Percentiles rank a stretch among this genome's conserved stretches.
Evolutionary conservation across 441 rosid genomes (phyloP).

Genomic region (Euphorbia celastroides): DNA sequence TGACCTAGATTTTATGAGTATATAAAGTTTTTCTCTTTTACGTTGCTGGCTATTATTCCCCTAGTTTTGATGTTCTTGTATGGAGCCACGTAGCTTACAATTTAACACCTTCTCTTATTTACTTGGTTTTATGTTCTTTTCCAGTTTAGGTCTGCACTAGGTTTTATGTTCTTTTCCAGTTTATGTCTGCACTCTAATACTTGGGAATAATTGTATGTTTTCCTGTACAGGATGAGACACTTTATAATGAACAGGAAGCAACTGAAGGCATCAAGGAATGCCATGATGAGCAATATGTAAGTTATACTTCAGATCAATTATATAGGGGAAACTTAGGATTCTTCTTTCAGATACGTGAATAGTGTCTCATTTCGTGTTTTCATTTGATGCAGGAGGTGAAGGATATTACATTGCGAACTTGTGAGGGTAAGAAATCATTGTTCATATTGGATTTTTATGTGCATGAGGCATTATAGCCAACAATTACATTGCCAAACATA

Average conservation of each 20-base stretch:
- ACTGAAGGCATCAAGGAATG: constrained; percentile 24
- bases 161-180: background rate
- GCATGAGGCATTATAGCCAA: too few species aligned
- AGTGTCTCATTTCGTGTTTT: constrained; percentile 7
- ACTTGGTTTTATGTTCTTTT: background rate
- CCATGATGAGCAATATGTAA: constrained; percentile 37
- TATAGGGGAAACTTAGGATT: constrained; percentile 10
- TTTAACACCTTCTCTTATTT: constrained; percentile 2
- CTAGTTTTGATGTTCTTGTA: background rate
- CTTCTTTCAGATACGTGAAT: constrained; percentile 2
- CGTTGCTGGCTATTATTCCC: background rate
- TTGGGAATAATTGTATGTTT: constrained; percentile 9
- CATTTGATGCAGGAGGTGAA: constrained; percentile 31
- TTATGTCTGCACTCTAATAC: background rate
- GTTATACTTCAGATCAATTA: constrained; percentile 16
- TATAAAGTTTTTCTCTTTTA: background rate
- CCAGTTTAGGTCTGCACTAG: background rate
- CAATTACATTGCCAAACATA: background rate
- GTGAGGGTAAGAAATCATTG: constrained; percentile 33
- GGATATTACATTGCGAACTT: constrained; percentile 26
- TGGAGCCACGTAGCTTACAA: background rate
- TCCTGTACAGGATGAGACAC: constrained; percentile 50
- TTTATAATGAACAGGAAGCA: constrained; percentile 30
- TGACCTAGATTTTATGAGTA: background rate
- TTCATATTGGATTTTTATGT: background rate